Evolutionary conservation across 179 eudicot species (phyloP), one percentile per base, ranked within the genome.

Genomic region (Beta lomatogona): DNA sequence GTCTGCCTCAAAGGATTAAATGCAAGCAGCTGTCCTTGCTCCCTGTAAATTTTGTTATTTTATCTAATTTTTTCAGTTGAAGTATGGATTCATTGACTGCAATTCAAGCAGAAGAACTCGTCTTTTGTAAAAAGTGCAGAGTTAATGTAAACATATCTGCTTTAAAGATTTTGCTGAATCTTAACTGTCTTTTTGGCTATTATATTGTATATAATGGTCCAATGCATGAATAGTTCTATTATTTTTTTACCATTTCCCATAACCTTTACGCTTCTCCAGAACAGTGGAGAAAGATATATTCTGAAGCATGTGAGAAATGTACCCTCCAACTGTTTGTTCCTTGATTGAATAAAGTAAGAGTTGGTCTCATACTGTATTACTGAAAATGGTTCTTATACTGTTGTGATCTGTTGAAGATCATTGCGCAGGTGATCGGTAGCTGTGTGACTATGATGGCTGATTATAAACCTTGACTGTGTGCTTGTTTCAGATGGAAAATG

Each of bases 1-100:
- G 80, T 94, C 98, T 63, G 92, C 99, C 80, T 90, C 97, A 66
- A 87, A 91, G 82, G 85, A 83, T 61, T 94, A 81, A 85, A 77
- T 73, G 77, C 72, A 60, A 80, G 85, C 79, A 77, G 74, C 80
- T 75, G 41, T 77, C 22, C 70, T 81, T 81, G 31, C 21, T 82
- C 48, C 82, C 73, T 79, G 83, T 88, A 88, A 57, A 60, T 73
- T 76, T 66, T 73, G 41, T 76, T 59, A 48, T 81, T 65, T 9
- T 73, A 44, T 84, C 59, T 79, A 74, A 14, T 80, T 58, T 79
- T 25, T 79, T 36, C 4, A 59, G 36, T 71, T 65, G n/a, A 79
- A 75, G 13, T 64, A 44, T 66, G 73, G n/a, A 76, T 77, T 73
- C 65, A 65, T 79, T 82, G 80, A 73, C 61, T 53, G 57, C 77